Evolutionary conservation across 148 eudicot genomes (phyloP).

Genomic region (Diospyros lotus): DNA sequence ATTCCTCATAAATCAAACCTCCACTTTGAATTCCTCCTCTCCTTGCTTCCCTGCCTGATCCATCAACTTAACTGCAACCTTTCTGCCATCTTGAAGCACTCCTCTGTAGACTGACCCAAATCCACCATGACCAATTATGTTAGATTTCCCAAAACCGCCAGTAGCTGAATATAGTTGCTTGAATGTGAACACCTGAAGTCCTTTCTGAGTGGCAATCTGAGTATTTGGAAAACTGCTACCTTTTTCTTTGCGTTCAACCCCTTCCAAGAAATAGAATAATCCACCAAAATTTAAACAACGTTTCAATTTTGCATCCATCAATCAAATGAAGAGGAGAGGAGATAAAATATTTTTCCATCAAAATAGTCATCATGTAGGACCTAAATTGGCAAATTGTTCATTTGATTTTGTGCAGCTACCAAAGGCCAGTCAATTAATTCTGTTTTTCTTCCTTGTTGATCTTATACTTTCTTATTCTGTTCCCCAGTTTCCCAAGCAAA

Average conservation of each 20-base stretch:
- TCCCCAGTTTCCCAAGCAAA: neutral
- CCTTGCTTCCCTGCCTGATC: constrained; percentile 92
- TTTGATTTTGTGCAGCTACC: too few relatives aligned
- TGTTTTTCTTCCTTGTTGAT: too few relatives aligned
- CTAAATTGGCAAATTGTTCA: too few relatives aligned
- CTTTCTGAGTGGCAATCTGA: constrained; percentile 63
- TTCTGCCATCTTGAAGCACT: constrained; percentile 77
- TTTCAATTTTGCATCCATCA: neutral
- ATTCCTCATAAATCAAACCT: constrained; percentile 41
- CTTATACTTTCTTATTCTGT: neutral
- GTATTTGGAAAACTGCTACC: constrained; percentile 27
- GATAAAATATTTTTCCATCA: neutral
- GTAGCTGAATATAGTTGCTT: constrained; percentile 88
- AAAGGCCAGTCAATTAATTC: neutral
- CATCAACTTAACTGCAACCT: constrained; percentile 90
- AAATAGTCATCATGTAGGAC: neutral
- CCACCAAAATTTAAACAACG: constrained; percentile 8
- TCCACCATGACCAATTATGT: constrained; percentile 90
- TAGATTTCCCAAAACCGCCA: constrained; percentile 84
- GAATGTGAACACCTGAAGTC: constrained; percentile 70
- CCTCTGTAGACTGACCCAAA: constrained; percentile 86
- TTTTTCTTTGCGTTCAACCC: constrained; percentile 47
- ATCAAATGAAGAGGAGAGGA: neutral
- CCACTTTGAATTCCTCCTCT: constrained; percentile 87
- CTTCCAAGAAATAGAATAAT: constrained; percentile 34